Conservation (phyloP, 106 monocot genomes). For the Amphibolis antarctica region DNA sequence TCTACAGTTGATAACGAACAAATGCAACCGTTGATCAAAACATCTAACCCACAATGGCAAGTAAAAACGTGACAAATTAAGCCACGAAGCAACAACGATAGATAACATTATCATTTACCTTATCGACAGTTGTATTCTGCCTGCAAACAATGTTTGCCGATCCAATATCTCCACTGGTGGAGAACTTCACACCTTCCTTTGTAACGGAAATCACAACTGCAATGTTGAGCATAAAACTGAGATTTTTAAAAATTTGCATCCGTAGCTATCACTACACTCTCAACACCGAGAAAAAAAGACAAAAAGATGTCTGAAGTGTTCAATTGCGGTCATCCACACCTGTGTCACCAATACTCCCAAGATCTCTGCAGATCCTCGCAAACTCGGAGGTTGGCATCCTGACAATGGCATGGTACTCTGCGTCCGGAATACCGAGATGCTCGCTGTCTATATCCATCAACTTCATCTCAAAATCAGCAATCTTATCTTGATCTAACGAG, state of each 20-base stretch:
- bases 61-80: background rate
- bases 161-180: conserved; percentile 86
- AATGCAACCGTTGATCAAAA: no score
- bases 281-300: no score
- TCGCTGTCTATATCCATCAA: conserved; percentile 88
- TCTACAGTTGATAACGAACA: no score
- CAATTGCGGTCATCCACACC: conserved; percentile 21
- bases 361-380: conserved; percentile 71
- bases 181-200: conserved; percentile 94
- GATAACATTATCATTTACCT: conserved; percentile 26
- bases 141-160: conserved; percentile 90
- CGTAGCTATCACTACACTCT: no score
- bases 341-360: conserved; percentile 76
- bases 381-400: conserved; percentile 79
- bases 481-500: conserved; percentile 66
- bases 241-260: no score
- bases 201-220: conserved; percentile 94
- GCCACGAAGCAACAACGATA: no score
- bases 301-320: no score
- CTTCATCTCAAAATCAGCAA: conserved; percentile 92
- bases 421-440: conserved; percentile 77
- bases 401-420: conserved; percentile 76
- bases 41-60: no score
- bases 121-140: conserved; percentile 84
- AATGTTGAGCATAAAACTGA: background rate